Base-by-base conservation (phyloP, 2,329 filamentous ascomycete genomes). In the Microcyclosporella mali region DNA sequence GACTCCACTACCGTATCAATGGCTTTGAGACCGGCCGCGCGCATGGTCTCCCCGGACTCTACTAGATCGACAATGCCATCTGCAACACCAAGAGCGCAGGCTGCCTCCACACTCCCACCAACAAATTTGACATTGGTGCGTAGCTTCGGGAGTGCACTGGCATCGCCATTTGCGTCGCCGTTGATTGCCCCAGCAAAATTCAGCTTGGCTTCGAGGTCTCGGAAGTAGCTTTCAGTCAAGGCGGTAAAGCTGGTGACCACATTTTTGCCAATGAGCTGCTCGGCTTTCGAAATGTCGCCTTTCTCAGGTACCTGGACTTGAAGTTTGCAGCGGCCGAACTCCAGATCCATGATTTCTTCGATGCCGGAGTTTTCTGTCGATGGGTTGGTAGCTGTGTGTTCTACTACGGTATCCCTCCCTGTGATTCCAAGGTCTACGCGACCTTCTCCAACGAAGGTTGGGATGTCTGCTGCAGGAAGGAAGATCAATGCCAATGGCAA, bases 41-140 rank as follows among this genome's bases (percentile, higher is more conserved):
- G 85, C 92, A 98, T 98, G 0, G 92, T 98, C 69, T 97, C 90
- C 43, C 92, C 92, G 15, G 92, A 97, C 73, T 98, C 90, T 92
- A 56, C 92, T 45, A 98, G 81, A 70, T 98, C 92, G 35, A 98
- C 88, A 64, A 98, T 95, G 38, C 90, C 92, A 64, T 97, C 90
- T 33, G 92, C 92, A 19, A 97, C 89, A 40, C 92, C 92, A 41
- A 98, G 73, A 15, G 92, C 90, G 63, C 92, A 98, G 30, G 92
- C 90, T 39, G 92, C 90, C 70, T 98, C 92, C 27, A 98, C 92
- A 73, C 90, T 97, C 12, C 92, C 92, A 52, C 90, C 92, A 47
- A 97, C 78, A 67, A 92, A 94, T 60, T 95, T 87, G 58, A 98
- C 88, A 61, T 88, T 88, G 8, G 92, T 97, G 58, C 75, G 79